Evolutionary conservation across 768 basidiomycete genomes (phyloP).

Genomic region (Daedaleopsis sinensis): DNA sequence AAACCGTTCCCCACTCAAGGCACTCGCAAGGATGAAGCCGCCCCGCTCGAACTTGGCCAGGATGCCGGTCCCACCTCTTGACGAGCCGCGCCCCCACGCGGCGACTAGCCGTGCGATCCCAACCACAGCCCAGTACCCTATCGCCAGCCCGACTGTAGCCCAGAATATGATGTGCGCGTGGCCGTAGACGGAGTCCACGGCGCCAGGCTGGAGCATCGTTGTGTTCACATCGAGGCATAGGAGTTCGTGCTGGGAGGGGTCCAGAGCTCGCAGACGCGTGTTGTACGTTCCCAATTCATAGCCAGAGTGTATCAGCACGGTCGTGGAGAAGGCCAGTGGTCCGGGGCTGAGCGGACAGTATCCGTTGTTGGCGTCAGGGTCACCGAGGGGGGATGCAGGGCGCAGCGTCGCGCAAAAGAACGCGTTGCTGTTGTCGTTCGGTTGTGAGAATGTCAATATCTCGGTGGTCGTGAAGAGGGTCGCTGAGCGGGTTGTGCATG

Average conservation of each 20-base stretch:
- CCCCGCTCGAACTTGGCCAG: conserved; percentile 80
- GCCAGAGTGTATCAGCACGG: conserved; percentile 63
- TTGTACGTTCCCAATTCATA: conserved; percentile 82
- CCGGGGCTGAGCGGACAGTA: conserved; percentile 85
- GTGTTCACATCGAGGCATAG: conserved; percentile 79
- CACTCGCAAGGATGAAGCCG: conserved; percentile 89
- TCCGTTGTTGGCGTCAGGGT: conserved; percentile 34
- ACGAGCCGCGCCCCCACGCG: conserved; percentile 78
- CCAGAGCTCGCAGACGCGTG: conserved; percentile 87
- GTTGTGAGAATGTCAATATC: conserved; percentile 77
- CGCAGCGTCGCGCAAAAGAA: conserved; percentile 81
- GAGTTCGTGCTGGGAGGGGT: conserved; percentile 80
- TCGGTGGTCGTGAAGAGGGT: conserved; percentile 86
- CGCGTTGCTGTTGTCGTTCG: conserved; percentile 67
- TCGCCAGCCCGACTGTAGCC: conserved; percentile 70
- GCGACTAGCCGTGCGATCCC: conserved; percentile 80
- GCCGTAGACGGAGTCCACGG: conserved; percentile 62
- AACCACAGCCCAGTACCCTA: conserved; percentile 82
- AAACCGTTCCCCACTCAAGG: conserved; percentile 89
- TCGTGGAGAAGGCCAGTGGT: conserved; percentile 78
- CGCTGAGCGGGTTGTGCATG: conserved; percentile 43
- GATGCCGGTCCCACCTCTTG: conserved; percentile 59
- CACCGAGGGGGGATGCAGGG: conserved; percentile 57
- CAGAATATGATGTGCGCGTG: conserved; percentile 70
- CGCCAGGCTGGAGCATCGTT: conserved; percentile 72